Evolutionary conservation across 768 basidiomycete species (phyloP).

Genomic region (Auriscalpium orientale): DNA sequence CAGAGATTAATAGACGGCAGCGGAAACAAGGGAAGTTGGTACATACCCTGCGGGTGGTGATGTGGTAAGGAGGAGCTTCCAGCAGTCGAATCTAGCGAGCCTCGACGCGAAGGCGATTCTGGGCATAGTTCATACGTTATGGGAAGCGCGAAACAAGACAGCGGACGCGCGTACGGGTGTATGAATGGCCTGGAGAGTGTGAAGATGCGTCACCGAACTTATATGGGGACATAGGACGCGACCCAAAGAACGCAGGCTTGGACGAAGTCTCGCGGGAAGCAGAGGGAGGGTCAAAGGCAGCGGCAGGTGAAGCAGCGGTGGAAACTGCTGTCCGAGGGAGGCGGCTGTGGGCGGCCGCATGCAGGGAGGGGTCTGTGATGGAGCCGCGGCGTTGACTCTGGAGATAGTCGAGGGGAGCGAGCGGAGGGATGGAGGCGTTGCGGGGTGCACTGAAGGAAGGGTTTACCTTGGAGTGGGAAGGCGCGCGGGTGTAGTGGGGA

Average conservation of each 20-base stretch:
- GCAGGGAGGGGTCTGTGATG: slow-evolving; percentile 75
- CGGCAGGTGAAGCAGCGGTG: slow-evolving; percentile 15
- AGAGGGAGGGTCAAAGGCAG: slow-evolving; percentile 9
- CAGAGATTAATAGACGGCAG: not conserved
- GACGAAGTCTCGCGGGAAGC: slow-evolving; percentile 25
- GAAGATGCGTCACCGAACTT: slow-evolving; percentile 62
- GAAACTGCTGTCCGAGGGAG: slow-evolving; percentile 14
- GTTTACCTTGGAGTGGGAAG: slow-evolving; percentile 21
- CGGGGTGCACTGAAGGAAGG: slow-evolving; percentile 25
- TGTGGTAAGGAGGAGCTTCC: not conserved
- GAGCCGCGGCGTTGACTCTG: slow-evolving; percentile 80
- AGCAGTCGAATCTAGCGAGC: slow-evolving; percentile 11
- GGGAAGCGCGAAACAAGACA: not conserved
- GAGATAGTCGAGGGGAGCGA: slow-evolving; percentile 71
- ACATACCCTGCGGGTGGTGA: not conserved
- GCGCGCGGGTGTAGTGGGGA: slow-evolving; percentile 14
- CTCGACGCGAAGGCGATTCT: slow-evolving; percentile 9
- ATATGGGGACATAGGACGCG: slow-evolving; percentile 59
- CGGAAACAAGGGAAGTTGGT: not conserved
- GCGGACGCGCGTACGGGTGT: slow-evolving; percentile 9
- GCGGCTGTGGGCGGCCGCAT: slow-evolving; percentile 39
- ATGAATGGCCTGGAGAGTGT: slow-evolving; percentile 15
- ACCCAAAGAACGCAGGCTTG: slow-evolving; percentile 28
- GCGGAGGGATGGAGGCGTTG: slow-evolving; percentile 49
- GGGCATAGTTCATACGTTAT: not conserved